Evolutionary conservation across 2,329 filamentous ascomycete species (phyloP).

Genomic region (Paraphaeosphaeria minitans): DNA sequence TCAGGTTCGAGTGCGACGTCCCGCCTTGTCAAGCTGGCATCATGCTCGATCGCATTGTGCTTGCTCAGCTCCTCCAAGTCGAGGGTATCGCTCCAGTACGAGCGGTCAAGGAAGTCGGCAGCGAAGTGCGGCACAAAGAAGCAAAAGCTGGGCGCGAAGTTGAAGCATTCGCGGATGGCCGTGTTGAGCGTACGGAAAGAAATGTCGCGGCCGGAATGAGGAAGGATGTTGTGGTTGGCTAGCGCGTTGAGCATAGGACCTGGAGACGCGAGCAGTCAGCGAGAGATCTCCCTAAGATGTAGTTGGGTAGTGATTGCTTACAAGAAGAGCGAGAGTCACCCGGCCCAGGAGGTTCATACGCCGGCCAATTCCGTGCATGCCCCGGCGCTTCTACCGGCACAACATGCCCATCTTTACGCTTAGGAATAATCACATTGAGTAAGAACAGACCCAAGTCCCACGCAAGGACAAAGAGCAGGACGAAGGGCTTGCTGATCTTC

Average conservation of each 20-base stretch:
- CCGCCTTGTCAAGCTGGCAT: constrained; percentile 37
- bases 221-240: constrained; percentile 42
- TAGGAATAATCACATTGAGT: constrained; percentile 46
- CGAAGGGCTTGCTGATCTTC: constrained; percentile 30
- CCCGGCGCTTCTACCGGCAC: constrained; percentile 43
- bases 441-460: constrained; percentile 49
- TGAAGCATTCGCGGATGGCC: constrained; percentile 34
- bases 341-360: constrained; percentile 44
- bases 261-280: constrained; percentile 23
- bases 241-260: constrained; percentile 28
- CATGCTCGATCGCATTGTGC: constrained; percentile 44
- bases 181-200: constrained; percentile 36
- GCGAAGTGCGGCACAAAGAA: constrained; percentile 40
- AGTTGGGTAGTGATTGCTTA: not conserved
- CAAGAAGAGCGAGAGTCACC: constrained; percentile 35
- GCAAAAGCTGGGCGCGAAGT: constrained; percentile 39
- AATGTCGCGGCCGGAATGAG: constrained; percentile 39
- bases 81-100: constrained; percentile 27
- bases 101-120: constrained; percentile 26
- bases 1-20: constrained; percentile 43
- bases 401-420: constrained; percentile 44
- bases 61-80: constrained; percentile 38
- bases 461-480: constrained; percentile 45
- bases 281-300: constrained; percentile 22
- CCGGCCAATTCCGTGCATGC: constrained; percentile 44